A percentile compares a stretch with the other conserved stretches of the same genome.
These are phyloP conservation scores for Scutellaria baicalensis DNA, from an alignment of 257 asterid genomes.

Conservation along the genomic window DNA sequence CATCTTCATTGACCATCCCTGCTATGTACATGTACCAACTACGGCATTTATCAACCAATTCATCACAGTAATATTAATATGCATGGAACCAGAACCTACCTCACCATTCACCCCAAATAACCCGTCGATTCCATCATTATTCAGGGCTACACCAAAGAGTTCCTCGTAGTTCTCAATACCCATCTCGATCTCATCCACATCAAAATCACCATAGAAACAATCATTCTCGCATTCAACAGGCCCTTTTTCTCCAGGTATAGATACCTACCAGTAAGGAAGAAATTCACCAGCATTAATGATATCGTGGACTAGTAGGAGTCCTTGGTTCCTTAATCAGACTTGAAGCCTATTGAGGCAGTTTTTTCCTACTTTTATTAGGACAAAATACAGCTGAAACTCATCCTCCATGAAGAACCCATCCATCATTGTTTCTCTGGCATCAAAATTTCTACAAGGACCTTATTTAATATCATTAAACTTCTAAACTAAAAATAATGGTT, in stretches of 20 bases:
- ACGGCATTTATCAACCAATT: too few relatives aligned
- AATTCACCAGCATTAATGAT: not conserved
- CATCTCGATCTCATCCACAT: conserved; percentile 64
- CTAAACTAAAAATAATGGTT: not conserved
- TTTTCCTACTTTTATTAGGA: not conserved
- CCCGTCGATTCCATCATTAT: conserved; percentile 52
- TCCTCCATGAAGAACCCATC: not conserved
- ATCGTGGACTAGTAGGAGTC: not conserved
- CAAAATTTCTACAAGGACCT: not conserved
- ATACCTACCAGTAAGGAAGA: conserved; percentile 34
- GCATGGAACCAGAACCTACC: conserved; percentile 33
- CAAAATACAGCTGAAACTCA: not conserved
- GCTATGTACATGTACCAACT: not conserved
- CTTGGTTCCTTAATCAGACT: not conserved
- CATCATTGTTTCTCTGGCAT: not conserved
- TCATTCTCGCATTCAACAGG: conserved; percentile 30
- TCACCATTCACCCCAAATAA: conserved; percentile 50
- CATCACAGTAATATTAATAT: not conserved
- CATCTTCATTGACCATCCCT: conserved; percentile 44
- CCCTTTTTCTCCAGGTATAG: conserved; percentile 39
- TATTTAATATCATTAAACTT: not conserved
- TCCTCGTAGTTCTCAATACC: conserved; percentile 66
- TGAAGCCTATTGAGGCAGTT: not conserved
- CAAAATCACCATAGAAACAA: conserved; percentile 43
- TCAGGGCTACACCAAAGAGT: conserved; percentile 52